Percentiles rank a stretch among this genome's conserved stretches.
phyloP scores from a whole-genome alignment of 331 rosid genomes.

The Malus hybrid region DNA sequence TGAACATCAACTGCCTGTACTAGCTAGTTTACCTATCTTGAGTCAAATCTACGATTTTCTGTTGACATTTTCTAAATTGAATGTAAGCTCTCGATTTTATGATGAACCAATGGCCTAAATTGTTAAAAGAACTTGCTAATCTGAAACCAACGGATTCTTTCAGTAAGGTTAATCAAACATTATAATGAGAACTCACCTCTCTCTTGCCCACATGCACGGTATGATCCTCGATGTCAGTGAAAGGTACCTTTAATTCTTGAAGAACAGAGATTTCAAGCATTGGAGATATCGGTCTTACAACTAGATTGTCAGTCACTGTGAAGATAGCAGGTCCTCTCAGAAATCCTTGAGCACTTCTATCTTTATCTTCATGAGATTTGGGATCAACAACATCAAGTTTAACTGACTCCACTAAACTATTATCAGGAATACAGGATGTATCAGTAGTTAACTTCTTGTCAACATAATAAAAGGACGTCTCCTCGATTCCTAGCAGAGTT shows the following conservation, averaged over 20 bases:
- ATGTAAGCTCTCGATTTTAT: background rate
- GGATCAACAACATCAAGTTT: background rate
- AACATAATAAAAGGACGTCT: background rate
- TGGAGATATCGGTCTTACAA: background rate
- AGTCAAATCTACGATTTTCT: too few species aligned
- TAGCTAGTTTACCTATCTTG: too few species aligned
- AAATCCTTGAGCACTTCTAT: background rate
- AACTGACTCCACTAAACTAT: rapidly evolving
- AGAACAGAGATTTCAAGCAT: background rate
- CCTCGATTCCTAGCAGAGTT: background rate
- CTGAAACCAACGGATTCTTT: background rate
- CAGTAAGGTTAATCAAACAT: background rate
- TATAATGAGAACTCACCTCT: background rate
- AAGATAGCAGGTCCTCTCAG: background rate
- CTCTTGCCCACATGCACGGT: background rate
- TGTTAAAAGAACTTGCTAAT: background rate
- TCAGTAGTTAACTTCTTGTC: rapidly evolving
- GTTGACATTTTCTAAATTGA: too few species aligned
- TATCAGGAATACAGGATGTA: background rate
- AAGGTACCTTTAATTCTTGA: background rate
- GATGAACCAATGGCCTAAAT: background rate
- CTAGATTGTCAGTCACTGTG: background rate
- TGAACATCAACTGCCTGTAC: too few species aligned
- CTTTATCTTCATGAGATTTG: background rate
- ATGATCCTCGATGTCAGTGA: background rate